A percentile compares a stretch with the other conserved stretches of the same genome.
phyloP scores from a whole-genome alignment of 805 yeast species.

The Saccharomyces eubayanus region DNA sequence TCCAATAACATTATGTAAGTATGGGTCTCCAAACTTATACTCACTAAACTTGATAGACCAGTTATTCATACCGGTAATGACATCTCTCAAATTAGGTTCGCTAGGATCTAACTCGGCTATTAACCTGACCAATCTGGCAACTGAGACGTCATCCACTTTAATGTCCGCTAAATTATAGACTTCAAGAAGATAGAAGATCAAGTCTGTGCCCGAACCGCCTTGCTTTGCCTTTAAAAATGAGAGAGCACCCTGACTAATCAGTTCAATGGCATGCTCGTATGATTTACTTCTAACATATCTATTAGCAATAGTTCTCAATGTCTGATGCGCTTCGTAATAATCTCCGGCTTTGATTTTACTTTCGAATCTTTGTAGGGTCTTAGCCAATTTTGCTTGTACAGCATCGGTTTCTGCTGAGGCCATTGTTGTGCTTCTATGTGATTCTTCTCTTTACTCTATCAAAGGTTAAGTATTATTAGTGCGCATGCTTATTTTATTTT shows the following conservation, averaged over 20 bases:
- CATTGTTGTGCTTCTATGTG: not conserved
- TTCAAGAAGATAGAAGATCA: slow-evolving; percentile 63
- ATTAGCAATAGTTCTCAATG: slow-evolving; percentile 80
- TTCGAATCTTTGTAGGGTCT: slow-evolving; percentile 58
- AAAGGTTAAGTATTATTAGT: not conserved
- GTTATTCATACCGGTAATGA: slow-evolving; percentile 54
- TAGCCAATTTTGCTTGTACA: slow-evolving; percentile 37
- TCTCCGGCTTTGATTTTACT: slow-evolving; percentile 62
- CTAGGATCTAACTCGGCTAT: slow-evolving; percentile 36
- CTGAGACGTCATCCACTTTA: slow-evolving; percentile 36
- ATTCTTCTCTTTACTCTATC: not conserved
- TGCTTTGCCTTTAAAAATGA: slow-evolving; percentile 61
- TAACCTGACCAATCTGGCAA: slow-evolving; percentile 41
- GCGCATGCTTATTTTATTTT: not conserved
- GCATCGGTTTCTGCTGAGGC: not conserved
- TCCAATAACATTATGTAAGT: slow-evolving; percentile 68
- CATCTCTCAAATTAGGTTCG: slow-evolving; percentile 57
- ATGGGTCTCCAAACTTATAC: slow-evolving; percentile 61
- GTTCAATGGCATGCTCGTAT: slow-evolving; percentile 62
- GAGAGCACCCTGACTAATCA: slow-evolving; percentile 63
- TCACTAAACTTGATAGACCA: slow-evolving; percentile 54
- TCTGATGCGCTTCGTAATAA: slow-evolving; percentile 93
- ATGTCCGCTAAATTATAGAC: slow-evolving; percentile 49
- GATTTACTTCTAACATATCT: slow-evolving; percentile 66
- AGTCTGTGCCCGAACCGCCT: slow-evolving; percentile 75